Conservation (phyloP, 352 stramenopile genomes). For the Phytophthora sp. region DNA sequence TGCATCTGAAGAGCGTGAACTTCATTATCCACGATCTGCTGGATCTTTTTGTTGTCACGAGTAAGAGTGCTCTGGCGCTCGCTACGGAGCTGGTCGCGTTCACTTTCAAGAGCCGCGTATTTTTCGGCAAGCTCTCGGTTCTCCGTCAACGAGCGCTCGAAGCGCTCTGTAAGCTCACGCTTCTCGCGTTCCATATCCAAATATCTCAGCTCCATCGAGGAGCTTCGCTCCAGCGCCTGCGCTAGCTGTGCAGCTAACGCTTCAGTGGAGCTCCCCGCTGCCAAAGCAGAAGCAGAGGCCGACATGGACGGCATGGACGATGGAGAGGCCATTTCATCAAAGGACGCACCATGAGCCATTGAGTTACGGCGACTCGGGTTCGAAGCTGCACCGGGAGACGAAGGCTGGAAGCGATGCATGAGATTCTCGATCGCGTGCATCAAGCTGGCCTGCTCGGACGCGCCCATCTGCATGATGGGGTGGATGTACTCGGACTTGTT, state of each 20-base stretch:
- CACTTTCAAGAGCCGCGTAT: conserved; percentile 58
- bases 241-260: conserved; percentile 58
- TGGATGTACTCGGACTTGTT: conserved; percentile 87
- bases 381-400: conserved; percentile 46
- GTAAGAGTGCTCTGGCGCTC: conserved; percentile 80
- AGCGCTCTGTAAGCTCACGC: conserved; percentile 72
- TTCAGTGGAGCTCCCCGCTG: conserved; percentile 47
- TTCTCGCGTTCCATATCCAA: conserved; percentile 83
- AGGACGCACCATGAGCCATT: conserved; percentile 46
- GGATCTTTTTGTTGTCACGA: conserved; percentile 89
- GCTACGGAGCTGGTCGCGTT: conserved; percentile 71
- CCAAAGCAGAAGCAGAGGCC: conserved; percentile 36
- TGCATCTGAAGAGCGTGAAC: conserved; percentile 76
- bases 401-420: conserved; percentile 77
- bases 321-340: conserved; percentile 59
- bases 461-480: conserved; percentile 84
- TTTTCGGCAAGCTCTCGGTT: conserved; percentile 52
- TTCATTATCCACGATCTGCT: conserved; percentile 87
- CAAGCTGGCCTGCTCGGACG: conserved; percentile 77
- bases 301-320: conserved; percentile 25
- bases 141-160: conserved; percentile 63
- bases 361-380: conserved; percentile 32
- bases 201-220: conserved; percentile 72
- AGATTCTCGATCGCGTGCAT: conserved; percentile 88
- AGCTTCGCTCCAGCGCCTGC: conserved; percentile 72